phyloP scores from a whole-genome alignment of 257 asterid genomes.

The Cruciata laevipes region DNA sequence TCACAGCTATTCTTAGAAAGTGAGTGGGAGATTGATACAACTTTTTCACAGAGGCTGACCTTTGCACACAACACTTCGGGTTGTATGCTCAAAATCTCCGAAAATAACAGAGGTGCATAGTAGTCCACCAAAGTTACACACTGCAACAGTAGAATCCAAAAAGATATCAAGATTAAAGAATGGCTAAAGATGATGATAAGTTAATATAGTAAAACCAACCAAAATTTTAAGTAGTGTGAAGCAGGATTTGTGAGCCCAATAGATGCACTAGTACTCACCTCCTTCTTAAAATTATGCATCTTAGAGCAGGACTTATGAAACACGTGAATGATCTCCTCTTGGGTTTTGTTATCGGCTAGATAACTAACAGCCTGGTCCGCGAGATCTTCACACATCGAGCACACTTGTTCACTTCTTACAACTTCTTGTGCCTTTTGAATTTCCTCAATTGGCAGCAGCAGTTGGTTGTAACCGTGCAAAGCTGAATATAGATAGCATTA shows the following conservation, averaged over 20 bases:
- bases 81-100: conserved; percentile 45
- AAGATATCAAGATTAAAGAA: background rate
- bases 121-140: conserved; percentile 76
- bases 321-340: conserved; percentile 47
- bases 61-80: conserved; percentile 56
- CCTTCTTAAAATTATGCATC: conserved; percentile 56
- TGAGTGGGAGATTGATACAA: conserved; percentile 25
- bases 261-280: conserved; percentile 32
- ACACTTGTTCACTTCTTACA: conserved; percentile 37
- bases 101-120: conserved; percentile 80
- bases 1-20: conserved; percentile 55
- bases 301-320: conserved; percentile 74
- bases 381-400: conserved; percentile 64
- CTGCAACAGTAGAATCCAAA: conserved; percentile 33
- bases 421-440: conserved; percentile 31
- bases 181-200: background rate
- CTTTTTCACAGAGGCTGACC: conserved; percentile 55
- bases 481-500: conserved; percentile 29
- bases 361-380: conserved; percentile 59
- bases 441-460: conserved; percentile 24
- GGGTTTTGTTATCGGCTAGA: conserved; percentile 60
- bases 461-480: conserved; percentile 31
- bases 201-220: background rate
- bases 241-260: background rate
- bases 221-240: background rate